Evolutionary conservation across 164 flowering plant genomes (phyloP), one percentile per base, ranked within the genome.

Genomic region (Berberis vulgaris): DNA sequence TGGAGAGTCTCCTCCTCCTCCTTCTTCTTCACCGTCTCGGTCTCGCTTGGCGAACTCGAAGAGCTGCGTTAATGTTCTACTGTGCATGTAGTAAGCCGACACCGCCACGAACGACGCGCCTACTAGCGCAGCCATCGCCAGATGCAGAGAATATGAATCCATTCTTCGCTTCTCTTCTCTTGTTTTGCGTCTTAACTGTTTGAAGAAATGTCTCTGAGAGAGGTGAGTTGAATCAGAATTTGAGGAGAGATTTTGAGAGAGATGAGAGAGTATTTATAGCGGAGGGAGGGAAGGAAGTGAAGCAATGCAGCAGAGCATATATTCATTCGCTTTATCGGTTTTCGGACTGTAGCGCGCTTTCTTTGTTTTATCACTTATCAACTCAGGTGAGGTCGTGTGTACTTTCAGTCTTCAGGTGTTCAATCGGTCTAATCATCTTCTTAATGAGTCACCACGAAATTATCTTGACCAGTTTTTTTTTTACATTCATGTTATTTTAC

Each of bases 81-180:
- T 68, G 78, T 93, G 96, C 97, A 93, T 88, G 65, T 79, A 85
- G 73, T 86, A 93, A 1, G 91, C 97, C 4, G 97, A 90, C 0
- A 93, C 89, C 0, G 97, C 97, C 45, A 93, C 94, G 43, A 89
- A 64, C 0, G 97, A 90, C 6, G 96, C 98, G 49, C 97, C 97
- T 1, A 86, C 78, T 10, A 93, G 76, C 12, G 97, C 97, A 73
- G 98, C 98, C 87, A 93, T 73, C 56, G 96, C 98, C 46, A 93
- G 74, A 67, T 89, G 94, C 9, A 88, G 96, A 44, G 91, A 57
- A 49, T 88, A 83, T 3, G 79, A 7, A 13, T 92, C 98, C 96
- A 89, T 89, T 38, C 64, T 83, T 84, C n/a, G 89, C 96, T 7
- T 26, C 26, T 26, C 26, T 26, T 26, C 26, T 26, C 26, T 26